These are phyloP conservation scores for Colletotrichum sp. DNA, from an alignment of 2,329 filamentous ascomycete species.

Conservation along the genomic window DNA sequence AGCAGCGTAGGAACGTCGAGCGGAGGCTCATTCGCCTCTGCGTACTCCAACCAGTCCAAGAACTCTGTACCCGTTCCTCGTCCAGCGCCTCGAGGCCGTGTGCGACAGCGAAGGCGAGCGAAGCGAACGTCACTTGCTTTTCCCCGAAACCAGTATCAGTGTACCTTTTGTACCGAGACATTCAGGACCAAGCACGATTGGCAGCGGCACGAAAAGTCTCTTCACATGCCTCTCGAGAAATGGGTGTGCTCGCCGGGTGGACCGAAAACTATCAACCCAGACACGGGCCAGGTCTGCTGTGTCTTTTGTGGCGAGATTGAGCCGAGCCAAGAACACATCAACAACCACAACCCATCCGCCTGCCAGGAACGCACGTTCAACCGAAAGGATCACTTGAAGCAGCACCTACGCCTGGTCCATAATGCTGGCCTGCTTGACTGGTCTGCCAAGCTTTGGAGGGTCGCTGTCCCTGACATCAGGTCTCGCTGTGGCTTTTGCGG, in stretches of 20 bases:
- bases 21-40: slow-evolving; percentile 12
- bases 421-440: background rate
- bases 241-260: slow-evolving; percentile 42
- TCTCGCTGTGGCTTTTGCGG: slow-evolving; percentile 42
- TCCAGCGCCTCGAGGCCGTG: slow-evolving; percentile 17
- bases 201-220: slow-evolving; percentile 54
- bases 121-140: slow-evolving; percentile 1
- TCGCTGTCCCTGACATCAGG: slow-evolving; percentile 1
- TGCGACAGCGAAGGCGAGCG: background rate
- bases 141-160: slow-evolving; percentile 32
- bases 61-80: background rate
- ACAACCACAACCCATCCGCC: slow-evolving; percentile 40
- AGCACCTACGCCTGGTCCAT: slow-evolving; percentile 34
- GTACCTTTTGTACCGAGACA: slow-evolving; percentile 50
- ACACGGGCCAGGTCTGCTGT: slow-evolving; percentile 26
- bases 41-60: slow-evolving; percentile 6
- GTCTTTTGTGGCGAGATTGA: slow-evolving; percentile 39
- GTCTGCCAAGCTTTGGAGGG: background rate
- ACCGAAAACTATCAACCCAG: slow-evolving; percentile 36
- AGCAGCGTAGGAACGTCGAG: slow-evolving; percentile 24
- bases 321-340: slow-evolving; percentile 36
- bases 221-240: slow-evolving; percentile 47
- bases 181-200: slow-evolving; percentile 50
- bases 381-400: slow-evolving; percentile 48
- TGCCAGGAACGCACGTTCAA: slow-evolving; percentile 53